Evolutionary conservation across 768 basidiomycete genomes (phyloP).

Genomic region (Exsudoporus frostii): DNA sequence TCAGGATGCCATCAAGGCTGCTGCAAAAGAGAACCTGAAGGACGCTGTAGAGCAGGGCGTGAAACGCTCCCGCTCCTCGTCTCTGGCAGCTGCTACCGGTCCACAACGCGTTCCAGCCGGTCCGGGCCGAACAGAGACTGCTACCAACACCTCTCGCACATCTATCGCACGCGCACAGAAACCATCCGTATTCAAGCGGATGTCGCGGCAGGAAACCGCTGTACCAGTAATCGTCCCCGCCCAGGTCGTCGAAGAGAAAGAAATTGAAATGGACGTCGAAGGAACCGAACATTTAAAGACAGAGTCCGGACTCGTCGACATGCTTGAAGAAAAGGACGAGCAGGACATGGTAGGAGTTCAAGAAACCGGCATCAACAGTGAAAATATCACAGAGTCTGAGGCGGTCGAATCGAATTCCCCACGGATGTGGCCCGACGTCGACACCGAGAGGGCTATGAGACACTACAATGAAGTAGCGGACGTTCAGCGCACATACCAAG

Average conservation of each 20-base stretch:
- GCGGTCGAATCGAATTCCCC: conserved; percentile 40
- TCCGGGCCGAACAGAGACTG: conserved; percentile 48
- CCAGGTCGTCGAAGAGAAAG: conserved; percentile 43
- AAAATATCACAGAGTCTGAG: conserved; percentile 40
- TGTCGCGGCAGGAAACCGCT: conserved; percentile 39
- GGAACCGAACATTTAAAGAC: conserved; percentile 31
- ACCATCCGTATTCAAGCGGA: conserved; percentile 39
- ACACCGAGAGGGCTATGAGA: conserved; percentile 55
- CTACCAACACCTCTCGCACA: conserved; percentile 40
- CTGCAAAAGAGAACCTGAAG: conserved; percentile 57
- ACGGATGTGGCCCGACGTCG: conserved; percentile 72
- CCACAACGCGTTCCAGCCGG: conserved; percentile 71
- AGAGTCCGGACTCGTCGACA: conserved; percentile 39
- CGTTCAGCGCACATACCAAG: conserved; percentile 61
- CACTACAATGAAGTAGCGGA: conserved; percentile 62
- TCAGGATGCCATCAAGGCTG: conserved; percentile 41
- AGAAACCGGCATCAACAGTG: conserved; percentile 41
- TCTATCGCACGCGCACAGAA: conserved; percentile 26
- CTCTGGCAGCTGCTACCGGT: conserved; percentile 56
- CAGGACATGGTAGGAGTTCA: conserved; percentile 60
- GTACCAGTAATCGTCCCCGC: conserved; percentile 42
- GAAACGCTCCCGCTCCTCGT: conserved; percentile 63
- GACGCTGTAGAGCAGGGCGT: conserved; percentile 49
- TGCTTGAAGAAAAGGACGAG: conserved; percentile 54
- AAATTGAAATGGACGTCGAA: conserved; percentile 64